Evolutionary conservation across 331 rosid genomes (phyloP), one percentile per base, ranked within the genome.

Genomic region (Quercus phellos): DNA sequence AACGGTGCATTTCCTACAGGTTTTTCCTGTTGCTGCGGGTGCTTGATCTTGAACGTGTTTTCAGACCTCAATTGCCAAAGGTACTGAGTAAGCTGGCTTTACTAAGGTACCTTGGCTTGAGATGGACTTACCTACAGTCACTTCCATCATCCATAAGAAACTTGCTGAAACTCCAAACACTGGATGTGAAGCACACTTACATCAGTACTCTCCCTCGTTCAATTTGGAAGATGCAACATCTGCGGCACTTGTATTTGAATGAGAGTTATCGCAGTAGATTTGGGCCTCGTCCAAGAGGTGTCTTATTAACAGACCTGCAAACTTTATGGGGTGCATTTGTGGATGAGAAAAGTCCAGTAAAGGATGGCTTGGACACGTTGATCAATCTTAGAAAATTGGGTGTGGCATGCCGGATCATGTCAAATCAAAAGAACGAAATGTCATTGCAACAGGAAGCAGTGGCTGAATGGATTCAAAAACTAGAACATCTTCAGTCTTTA

Each of bases 21-120:
- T 70, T 42, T 5, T 12, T 70, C 18, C 10, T 46, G 6, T 0
- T 2, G 35, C 74, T 70, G 74, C 16, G 59, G 26, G 80, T 78
- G 70, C 86, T 82, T 74, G 86, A 82, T 74, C 83, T 82, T 9
- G 86, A 82, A 51, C 55, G 68, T 1, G 77, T 82, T 13, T 70
- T 24, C 77, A 82, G 61, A 69, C 86, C 83, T 8, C 69, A 26
- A 3, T 74, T 82, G 83, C 86, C 83, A 3, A 19, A 68, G 19
- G 5, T 5, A 21, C 60, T 83, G 21, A 26, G 34, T 3, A 83
- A 29, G 14, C 86, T 83, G 38, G 2, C 56, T 7, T 18, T 9
- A 10, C 7, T 83, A 18, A 78, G 86, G 56, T 83, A 83, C 55
- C 83, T 83, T 69, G 83, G 86, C 18, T 72, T 78, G 16, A 78